These are phyloP conservation scores for Metschnikowia santaceciliae DNA, from an alignment of 805 yeast species.

Conservation along the genomic window DNA sequence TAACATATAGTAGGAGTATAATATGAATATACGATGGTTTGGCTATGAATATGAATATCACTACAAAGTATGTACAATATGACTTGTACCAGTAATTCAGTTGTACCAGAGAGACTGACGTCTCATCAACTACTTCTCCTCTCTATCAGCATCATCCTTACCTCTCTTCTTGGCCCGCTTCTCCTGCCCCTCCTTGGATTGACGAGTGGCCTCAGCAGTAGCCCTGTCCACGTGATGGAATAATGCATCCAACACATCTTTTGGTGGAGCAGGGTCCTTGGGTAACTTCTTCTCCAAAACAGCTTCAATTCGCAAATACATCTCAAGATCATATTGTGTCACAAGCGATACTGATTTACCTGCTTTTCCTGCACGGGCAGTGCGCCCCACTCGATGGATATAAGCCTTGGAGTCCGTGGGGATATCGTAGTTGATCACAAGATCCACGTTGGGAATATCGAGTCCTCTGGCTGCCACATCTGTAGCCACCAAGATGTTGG, in stretches of 20 bases:
- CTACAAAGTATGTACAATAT: too few relatives aligned
- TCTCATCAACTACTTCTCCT: too few relatives aligned
- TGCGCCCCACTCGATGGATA: constrained; percentile 89
- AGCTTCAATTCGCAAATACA: constrained; percentile 82
- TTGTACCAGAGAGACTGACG: too few relatives aligned
- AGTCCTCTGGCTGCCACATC: constrained; percentile 89
- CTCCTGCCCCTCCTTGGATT: constrained; percentile 64
- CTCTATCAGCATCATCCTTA: constrained; percentile 37
- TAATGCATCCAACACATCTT: constrained; percentile 68
- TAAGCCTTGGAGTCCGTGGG: constrained; percentile 84
- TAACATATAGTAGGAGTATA: too few relatives aligned
- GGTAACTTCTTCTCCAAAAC: constrained; percentile 81
- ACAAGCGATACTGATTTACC: constrained; percentile 85
- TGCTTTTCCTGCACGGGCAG: constrained; percentile 90
- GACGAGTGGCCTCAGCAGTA: constrained; percentile 80
- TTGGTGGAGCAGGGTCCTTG: constrained; percentile 72
- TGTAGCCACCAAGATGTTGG: constrained; percentile 71
- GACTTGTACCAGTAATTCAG: too few relatives aligned
- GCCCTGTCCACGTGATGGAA: constrained; percentile 91
- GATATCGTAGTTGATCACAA: constrained; percentile 73
- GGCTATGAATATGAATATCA: too few relatives aligned
- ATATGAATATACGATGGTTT: too few relatives aligned
- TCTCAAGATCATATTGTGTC: constrained; percentile 91
- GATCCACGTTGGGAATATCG: constrained; percentile 77
- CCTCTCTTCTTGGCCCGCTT: constrained; percentile 32